These are phyloP conservation scores for Closterium sp. DNA, from an alignment of 139 green algal genomes.

Conservation along the genomic window DNA sequence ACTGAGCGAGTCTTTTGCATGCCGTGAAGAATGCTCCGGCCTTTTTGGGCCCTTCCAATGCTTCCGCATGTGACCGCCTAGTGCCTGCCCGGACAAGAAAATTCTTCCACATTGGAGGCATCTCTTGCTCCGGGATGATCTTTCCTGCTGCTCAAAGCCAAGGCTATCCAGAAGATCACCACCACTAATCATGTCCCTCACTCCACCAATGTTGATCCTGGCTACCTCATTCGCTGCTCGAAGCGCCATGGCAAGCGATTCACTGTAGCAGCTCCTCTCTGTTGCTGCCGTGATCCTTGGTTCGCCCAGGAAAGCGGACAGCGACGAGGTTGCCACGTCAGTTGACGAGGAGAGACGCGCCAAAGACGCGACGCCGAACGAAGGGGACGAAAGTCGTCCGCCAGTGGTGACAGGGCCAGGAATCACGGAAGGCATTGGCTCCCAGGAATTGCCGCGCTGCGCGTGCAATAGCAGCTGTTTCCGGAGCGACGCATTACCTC, in stretches of 20 bases:
- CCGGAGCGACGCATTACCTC: neutral
- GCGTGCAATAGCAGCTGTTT: neutral
- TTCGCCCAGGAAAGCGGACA: neutral
- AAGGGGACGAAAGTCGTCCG: neutral
- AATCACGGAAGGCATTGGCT: neutral
- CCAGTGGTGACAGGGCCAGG: neutral
- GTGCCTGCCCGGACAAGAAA: neutral
- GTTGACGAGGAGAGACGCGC: neutral
- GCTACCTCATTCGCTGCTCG: neutral
- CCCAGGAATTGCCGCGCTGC: neutral
- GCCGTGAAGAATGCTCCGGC: neutral
- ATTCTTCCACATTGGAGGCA: neutral
- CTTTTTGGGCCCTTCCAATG: neutral
- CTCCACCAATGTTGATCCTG: neutral
- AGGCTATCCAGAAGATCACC: neutral
- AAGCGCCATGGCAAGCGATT: neutral
- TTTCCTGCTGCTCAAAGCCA: neutral
- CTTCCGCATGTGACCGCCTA: neutral
- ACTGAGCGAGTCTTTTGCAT: neutral
- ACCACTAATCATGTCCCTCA: neutral
- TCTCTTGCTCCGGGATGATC: neutral
- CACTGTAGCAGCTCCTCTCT: neutral
- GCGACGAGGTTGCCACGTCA: neutral
- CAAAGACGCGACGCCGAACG: neutral
- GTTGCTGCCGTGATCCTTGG: neutral